These are phyloP conservation scores for Kockiozyma suomiensis DNA, from an alignment of 805 yeast species.

Conservation along the genomic window DNA sequence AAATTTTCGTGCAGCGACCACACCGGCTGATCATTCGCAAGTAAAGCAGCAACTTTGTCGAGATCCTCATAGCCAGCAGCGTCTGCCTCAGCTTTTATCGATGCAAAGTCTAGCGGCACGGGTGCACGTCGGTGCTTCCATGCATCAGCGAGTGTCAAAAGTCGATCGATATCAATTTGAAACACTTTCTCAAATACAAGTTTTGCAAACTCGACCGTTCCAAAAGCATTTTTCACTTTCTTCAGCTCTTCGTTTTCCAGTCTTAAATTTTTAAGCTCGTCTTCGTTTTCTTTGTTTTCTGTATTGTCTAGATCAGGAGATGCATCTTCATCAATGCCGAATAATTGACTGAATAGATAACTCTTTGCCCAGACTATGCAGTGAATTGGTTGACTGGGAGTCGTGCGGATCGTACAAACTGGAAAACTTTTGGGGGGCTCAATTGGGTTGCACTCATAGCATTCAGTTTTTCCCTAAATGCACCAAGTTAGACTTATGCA, in stretches of 20 bases:
- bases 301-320: constrained; percentile 67
- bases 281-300: constrained; percentile 59
- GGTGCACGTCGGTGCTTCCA: constrained; percentile 80
- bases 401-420: constrained; percentile 93
- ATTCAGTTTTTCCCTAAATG: constrained; percentile 73
- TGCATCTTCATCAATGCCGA: constrained; percentile 46
- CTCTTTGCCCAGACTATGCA: constrained; percentile 98
- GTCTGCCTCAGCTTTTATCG: constrained; percentile 10
- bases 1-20: constrained; percentile 71
- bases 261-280: constrained; percentile 43
- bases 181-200: constrained; percentile 54
- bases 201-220: constrained; percentile 43
- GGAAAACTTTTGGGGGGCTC: constrained; percentile 90
- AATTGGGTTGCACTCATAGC: constrained; percentile 89
- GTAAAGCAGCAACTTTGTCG: constrained; percentile 30
- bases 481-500: no score
- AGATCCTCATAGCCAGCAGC: constrained; percentile 16
- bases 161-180: constrained; percentile 73
- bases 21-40: constrained; percentile 46
- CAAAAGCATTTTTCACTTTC: constrained; percentile 39
- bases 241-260: constrained; percentile 45
- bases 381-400: constrained; percentile 95
- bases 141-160: constrained; percentile 67
- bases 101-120: constrained; percentile 52
- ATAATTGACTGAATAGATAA: constrained; percentile 79